Conservation (phyloP, 2,329 filamentous ascomycete species). For the Didymellaceae sp. region DNA sequence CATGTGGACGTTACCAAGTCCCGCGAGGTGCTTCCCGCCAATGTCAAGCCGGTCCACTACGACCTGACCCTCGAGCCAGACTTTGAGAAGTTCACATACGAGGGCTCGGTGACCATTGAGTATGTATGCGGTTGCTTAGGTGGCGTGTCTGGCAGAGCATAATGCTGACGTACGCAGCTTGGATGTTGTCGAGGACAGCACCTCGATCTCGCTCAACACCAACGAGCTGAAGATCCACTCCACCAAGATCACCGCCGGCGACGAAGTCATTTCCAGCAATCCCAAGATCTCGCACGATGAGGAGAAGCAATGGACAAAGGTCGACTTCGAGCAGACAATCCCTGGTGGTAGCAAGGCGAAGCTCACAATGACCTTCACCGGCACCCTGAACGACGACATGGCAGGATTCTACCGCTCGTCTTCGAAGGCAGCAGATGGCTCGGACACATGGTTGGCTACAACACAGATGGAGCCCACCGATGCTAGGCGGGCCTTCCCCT, state of each 20-base stretch:
- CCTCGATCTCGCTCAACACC: slow-evolving; percentile 85
- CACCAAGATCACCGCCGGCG: slow-evolving; percentile 70
- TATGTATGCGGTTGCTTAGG: slow-evolving; percentile 46
- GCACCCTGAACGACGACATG: slow-evolving; percentile 90
- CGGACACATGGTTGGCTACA: slow-evolving; percentile 81
- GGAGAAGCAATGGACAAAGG: slow-evolving; percentile 79
- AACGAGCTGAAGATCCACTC: slow-evolving; percentile 83
- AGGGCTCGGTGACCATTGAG: slow-evolving; percentile 85
- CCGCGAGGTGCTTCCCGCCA: slow-evolving; percentile 86
- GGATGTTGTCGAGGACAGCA: slow-evolving; percentile 83
- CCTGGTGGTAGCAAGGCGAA: slow-evolving; percentile 77
- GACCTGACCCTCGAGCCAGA: slow-evolving; percentile 90
- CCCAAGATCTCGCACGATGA: slow-evolving; percentile 76
- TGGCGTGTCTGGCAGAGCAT: neutral
- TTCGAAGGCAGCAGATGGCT: slow-evolving; percentile 83
- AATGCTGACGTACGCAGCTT: slow-evolving; percentile 58
- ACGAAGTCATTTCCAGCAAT: slow-evolving; percentile 64
- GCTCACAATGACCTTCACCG: slow-evolving; percentile 78
- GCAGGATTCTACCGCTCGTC: slow-evolving; percentile 96
- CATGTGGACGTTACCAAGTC: slow-evolving; percentile 67
- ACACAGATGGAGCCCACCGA: slow-evolving; percentile 98
- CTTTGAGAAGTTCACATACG: slow-evolving; percentile 84
- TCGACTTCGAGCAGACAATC: slow-evolving; percentile 77
- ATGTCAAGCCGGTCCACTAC: slow-evolving; percentile 92
- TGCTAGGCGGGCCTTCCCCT: slow-evolving; percentile 89